phyloP scores from a whole-genome alignment of 2,329 filamentous ascomycete genomes.

The Sclerotinia nivalis region DNA sequence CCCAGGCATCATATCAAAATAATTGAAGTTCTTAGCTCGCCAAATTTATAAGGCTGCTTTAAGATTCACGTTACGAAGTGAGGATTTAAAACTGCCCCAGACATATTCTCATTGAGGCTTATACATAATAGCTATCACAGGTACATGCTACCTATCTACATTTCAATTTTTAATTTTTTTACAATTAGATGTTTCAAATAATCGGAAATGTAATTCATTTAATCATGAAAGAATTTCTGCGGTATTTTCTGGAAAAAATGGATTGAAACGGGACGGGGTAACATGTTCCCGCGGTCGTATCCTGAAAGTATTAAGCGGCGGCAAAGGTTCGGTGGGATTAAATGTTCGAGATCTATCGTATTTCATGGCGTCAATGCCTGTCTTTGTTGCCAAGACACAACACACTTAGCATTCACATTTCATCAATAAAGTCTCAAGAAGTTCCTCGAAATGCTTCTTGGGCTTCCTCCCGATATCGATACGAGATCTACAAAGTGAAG shows the following conservation, averaged over 20 bases:
- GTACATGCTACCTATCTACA: too few relatives aligned
- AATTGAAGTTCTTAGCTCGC: slow-evolving; percentile 24
- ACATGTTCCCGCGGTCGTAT: not conserved
- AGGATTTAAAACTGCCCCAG: not conserved
- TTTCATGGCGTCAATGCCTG: not conserved
- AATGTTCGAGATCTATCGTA: slow-evolving; percentile 22
- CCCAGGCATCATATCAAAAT: slow-evolving; percentile 15
- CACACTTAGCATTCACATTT: not conserved
- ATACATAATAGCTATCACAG: not conserved
- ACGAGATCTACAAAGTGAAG: slow-evolving; percentile 25
- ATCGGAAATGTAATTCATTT: too few relatives aligned
- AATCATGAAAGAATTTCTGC: not conserved
- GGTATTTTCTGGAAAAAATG: too few relatives aligned
- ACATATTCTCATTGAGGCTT: not conserved
- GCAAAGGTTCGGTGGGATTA: slow-evolving; percentile 14
- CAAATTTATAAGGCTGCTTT: slow-evolving; percentile 22
- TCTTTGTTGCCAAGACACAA: slow-evolving; percentile 11
- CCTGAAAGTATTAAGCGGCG: slow-evolving; percentile 18
- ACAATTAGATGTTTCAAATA: too few relatives aligned
- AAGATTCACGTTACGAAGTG: slow-evolving; percentile 4
- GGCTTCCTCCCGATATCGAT: slow-evolving; percentile 22
- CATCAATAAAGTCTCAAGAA: slow-evolving; percentile 10
- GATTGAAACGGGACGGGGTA: not conserved
- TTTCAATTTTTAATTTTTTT: not conserved
- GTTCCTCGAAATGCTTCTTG: slow-evolving; percentile 25